Evolutionary conservation across 169 alveolate genomes (phyloP), one percentile per base, ranked within the genome.

Genomic region (Eimeria falciformis): DNA sequence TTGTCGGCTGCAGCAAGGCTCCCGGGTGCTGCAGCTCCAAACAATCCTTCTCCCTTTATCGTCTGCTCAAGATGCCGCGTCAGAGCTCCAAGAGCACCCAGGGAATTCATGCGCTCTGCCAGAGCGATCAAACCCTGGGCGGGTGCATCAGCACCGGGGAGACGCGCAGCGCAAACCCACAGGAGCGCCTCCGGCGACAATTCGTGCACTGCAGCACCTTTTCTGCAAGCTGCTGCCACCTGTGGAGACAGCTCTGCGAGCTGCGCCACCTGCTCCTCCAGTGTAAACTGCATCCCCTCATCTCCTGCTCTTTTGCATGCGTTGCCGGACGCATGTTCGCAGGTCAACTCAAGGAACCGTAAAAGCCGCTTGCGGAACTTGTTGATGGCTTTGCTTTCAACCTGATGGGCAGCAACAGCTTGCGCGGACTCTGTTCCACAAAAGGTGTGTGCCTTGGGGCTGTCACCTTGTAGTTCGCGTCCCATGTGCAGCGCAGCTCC

Each of bases 401-500:
- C 73, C 40, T 79, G 88, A 12, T 53, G 88, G 11, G 73, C 73
- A 0, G 88, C 88, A 27, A 71, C 88, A 79, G 88, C 88, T 37
- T 50, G 4, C 33, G 88, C 73, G 9, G 88, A 68, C 75, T 79
- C 88, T 37, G 5, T 14, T 11, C 7, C 7, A n/a, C n/a, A n/a
- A n/a, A n/a, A n/a, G n/a, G n/a, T n/a, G n/a, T n/a, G n/a, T n/a
- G n/a, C n/a, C 56, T 37, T 5, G 56, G n/a, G 4, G 40, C 46
- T n/a, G 45, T 11, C 37, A 29, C 11, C 62, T 50, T 79, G 69
- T 37, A 4, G 65, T 33, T 50, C 46, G 56, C 45, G 56, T 12
- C 66, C 33, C 55, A 79, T 43, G 75, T 79, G 47, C 88, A 79
- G 88, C 50, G 88, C 69, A 25, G 73, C 43, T 5, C 88, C 88